A percentile compares a stretch with the other conserved stretches of the same genome.
Conservation (phyloP, 306 rosid species). For the Glycyrrhiza uralensis region DNA sequence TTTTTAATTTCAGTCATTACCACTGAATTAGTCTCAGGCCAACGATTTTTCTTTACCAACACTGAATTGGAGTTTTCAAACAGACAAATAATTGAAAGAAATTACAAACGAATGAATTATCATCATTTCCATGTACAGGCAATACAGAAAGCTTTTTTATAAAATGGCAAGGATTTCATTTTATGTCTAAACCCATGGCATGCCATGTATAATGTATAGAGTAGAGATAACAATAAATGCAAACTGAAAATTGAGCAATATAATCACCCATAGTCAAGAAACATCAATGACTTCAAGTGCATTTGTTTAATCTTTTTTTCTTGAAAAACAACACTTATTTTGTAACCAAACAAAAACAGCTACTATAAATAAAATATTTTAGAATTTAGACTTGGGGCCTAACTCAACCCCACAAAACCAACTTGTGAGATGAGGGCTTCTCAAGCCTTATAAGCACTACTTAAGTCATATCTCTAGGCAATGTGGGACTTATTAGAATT, state of each 20-base stretch:
- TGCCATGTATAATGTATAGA: not conserved
- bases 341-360: not conserved
- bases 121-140: constrained; percentile 2
- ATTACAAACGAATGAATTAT: not conserved
- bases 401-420: not conserved
- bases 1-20: not conserved
- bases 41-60: not conserved
- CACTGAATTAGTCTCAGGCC: not conserved
- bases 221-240: not conserved
- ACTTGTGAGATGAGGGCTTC: not conserved
- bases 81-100: not conserved
- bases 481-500: not conserved
- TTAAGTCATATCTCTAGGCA: not conserved
- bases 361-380: not conserved
- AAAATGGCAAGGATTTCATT: not conserved
- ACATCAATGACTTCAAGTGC: not conserved
- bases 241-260: not conserved
- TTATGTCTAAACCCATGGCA: not conserved
- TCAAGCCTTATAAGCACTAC: not conserved
- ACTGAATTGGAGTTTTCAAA: not conserved
- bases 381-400: not conserved
- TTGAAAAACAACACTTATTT: not conserved
- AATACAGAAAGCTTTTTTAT: not conserved
- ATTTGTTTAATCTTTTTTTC: not conserved
- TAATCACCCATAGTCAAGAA: no score